Conservation (phyloP, 2,329 filamentous ascomycete species). For the Fusarium sterilihyphosum region DNA sequence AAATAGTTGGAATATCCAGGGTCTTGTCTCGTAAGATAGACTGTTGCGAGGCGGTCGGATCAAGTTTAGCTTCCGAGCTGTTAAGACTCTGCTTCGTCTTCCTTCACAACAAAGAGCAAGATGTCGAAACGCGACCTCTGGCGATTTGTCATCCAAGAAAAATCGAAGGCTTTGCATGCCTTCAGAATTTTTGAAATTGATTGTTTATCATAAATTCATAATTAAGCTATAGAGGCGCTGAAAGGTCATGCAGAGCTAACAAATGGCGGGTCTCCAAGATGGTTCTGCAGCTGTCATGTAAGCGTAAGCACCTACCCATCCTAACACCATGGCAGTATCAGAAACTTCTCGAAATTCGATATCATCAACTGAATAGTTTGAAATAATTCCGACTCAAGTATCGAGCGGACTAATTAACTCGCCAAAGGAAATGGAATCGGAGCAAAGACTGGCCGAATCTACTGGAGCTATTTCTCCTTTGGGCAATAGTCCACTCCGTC, state of each 20-base stretch:
- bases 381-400: neutral
- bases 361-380: neutral
- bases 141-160: too few species aligned
- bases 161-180: too few species aligned
- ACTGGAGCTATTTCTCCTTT: conserved; percentile 10
- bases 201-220: too few species aligned
- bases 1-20: neutral
- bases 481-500: conserved; percentile 7
- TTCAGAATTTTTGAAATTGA: too few species aligned
- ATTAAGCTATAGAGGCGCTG: too few species aligned
- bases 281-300: neutral
- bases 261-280: neutral
- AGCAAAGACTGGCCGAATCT: conserved; percentile 18
- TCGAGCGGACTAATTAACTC: neutral
- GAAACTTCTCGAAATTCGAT: neutral
- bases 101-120: neutral
- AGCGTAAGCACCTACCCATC: neutral
- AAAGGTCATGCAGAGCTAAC: too few species aligned
- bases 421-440: conserved; percentile 10
- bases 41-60: neutral
- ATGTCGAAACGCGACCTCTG: neutral
- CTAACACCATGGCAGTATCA: neutral
- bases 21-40: too few species aligned
- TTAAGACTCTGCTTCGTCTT: neutral
- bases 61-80: neutral